A percentile compares a stretch with the other conserved stretches of the same genome.
phyloP scores from a whole-genome alignment of 208 protist genomes.

The Acanthamoeba royreba region DNA sequence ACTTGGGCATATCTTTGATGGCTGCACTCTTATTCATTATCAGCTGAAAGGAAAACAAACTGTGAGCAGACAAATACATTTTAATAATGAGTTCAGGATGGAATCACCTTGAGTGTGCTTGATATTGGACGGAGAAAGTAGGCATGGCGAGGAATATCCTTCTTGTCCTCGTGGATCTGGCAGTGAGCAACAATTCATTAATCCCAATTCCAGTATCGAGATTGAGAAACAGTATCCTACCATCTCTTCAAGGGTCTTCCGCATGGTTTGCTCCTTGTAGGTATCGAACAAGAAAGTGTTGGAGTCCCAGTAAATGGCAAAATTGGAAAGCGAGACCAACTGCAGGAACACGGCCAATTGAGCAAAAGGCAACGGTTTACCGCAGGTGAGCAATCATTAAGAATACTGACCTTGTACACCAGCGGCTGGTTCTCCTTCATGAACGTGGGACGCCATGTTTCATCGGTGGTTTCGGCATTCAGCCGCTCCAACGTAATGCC shows the following conservation, averaged over 20 bases:
- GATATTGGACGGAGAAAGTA: slow-evolving; percentile 25
- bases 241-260: not conserved
- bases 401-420: not conserved
- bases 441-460: not conserved
- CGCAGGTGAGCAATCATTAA: too few species aligned
- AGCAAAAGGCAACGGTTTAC: not conserved
- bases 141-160: not conserved
- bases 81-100: not conserved
- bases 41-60: not conserved
- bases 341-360: not conserved
- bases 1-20: slow-evolving; percentile 6
- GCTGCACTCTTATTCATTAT: slow-evolving; percentile 8
- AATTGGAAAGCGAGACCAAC: slow-evolving; percentile 28
- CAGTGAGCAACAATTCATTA: not conserved
- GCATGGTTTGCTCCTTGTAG: not conserved
- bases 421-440: not conserved
- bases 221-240: not conserved
- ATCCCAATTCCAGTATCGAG: not conserved
- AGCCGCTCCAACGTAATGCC: slow-evolving; percentile 30
- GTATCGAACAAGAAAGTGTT: not conserved
- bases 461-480: not conserved
- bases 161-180: not conserved
- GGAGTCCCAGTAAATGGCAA: slow-evolving; percentile 39
- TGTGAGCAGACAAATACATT: not conserved
- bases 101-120: not conserved